These are phyloP conservation scores for Hirsutella rhossiliensis DNA, from an alignment of 2,329 filamentous ascomycete species.

Conservation along the genomic window DNA sequence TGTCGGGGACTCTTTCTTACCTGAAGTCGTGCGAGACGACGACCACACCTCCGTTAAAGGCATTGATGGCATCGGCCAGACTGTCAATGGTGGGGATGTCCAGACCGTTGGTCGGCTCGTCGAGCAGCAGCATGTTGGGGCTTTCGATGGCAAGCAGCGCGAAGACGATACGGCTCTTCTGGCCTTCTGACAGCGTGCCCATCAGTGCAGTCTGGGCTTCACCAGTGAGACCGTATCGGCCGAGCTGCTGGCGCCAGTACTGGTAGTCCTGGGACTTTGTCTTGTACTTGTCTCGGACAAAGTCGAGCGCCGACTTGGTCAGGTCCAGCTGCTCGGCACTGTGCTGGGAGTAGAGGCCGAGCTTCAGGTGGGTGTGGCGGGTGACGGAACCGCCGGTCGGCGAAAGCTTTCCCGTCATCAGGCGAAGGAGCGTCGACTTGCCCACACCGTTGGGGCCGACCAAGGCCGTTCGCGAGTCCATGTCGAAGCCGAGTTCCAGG, in stretches of 20 bases:
- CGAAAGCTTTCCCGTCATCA: slow-evolving; percentile 93
- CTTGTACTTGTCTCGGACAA: slow-evolving; percentile 89
- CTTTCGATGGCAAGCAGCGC: slow-evolving; percentile 88
- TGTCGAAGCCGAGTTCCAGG: slow-evolving; percentile 96
- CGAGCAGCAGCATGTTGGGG: slow-evolving; percentile 94
- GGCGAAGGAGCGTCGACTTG: slow-evolving; percentile 88
- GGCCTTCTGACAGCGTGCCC: slow-evolving; percentile 93
- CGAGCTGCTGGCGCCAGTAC: slow-evolving; percentile 97
- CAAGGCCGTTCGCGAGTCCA: slow-evolving; percentile 95
- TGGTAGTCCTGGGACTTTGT: slow-evolving; percentile 93
- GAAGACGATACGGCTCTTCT: slow-evolving; percentile 97
- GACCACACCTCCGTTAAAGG: slow-evolving; percentile 90
- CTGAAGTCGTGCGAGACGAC: slow-evolving; percentile 99
- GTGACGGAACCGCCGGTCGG: slow-evolving; percentile 73
- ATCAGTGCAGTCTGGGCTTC: slow-evolving; percentile 94
- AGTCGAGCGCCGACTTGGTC: slow-evolving; percentile 95
- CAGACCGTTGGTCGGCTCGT: slow-evolving; percentile 98
- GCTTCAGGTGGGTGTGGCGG: slow-evolving; percentile 95
- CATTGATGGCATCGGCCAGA: slow-evolving; percentile 94
- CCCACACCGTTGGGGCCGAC: slow-evolving; percentile 98
- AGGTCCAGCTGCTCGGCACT: slow-evolving; percentile 96
- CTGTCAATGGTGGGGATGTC: slow-evolving; percentile 98
- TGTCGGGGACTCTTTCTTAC: slow-evolving; percentile 41
- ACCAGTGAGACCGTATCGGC: slow-evolving; percentile 84
- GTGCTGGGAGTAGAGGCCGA: slow-evolving; percentile 97